Evolutionary conservation across 768 basidiomycete genomes (phyloP).

Genomic region (Pilatotrama ljubarskyi): DNA sequence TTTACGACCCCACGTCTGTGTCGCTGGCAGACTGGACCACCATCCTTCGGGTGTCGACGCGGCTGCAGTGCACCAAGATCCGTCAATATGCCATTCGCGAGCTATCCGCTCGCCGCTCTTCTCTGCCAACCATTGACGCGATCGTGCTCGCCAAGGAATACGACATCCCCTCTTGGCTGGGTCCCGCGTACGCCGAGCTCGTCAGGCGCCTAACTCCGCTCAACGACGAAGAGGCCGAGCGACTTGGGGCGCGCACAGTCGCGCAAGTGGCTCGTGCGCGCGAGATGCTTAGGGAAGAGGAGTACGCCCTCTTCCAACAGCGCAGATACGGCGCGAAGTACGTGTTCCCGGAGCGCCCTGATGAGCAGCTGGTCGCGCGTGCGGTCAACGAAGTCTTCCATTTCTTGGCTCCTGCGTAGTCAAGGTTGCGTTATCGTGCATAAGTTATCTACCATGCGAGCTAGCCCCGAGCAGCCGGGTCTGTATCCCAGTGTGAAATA

Average conservation of each 20-base stretch:
- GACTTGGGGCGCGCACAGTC: conserved; percentile 24
- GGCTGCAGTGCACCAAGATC: conserved; percentile 36
- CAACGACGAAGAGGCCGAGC: conserved; percentile 27
- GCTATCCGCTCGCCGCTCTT: conserved; percentile 16
- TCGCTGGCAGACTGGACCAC: conserved; percentile 37
- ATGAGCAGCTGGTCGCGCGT: conserved; percentile 24
- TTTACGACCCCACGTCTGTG: conserved; percentile 20
- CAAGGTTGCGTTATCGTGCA: not conserved
- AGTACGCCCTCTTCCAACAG: conserved; percentile 14
- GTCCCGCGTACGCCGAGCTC: conserved; percentile 27
- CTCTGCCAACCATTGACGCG: conserved; percentile 21
- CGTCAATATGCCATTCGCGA: conserved; percentile 35
- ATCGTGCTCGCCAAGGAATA: conserved; percentile 24
- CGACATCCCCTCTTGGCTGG: conserved; percentile 27
- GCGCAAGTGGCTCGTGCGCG: conserved; percentile 28
- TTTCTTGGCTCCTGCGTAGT: not conserved
- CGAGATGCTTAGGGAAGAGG: conserved; percentile 26
- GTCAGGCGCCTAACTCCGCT: conserved; percentile 25
- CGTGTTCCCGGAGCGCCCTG: conserved; percentile 12
- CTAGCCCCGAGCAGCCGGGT: too few species aligned
- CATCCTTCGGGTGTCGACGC: conserved; percentile 41
- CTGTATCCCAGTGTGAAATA: too few species aligned
- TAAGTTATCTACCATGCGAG: too few species aligned
- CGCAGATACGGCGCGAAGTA: conserved; percentile 19
- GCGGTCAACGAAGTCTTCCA: conserved; percentile 23